phyloP scores from a whole-genome alignment of 2,329 filamentous ascomycete genomes.

The Aspergillus unguis region DNA sequence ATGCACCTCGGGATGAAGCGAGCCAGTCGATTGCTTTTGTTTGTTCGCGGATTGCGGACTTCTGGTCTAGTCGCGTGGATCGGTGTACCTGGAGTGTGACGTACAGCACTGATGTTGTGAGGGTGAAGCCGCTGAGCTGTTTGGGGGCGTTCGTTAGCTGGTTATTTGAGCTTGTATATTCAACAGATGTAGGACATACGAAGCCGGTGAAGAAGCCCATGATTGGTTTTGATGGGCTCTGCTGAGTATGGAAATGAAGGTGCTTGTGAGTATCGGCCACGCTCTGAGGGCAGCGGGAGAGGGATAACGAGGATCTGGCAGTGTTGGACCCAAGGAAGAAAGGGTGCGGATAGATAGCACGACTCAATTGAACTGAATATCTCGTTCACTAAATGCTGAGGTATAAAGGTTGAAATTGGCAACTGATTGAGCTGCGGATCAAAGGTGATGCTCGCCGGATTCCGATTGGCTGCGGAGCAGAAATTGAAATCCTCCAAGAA shows the following conservation, averaged over 20 bases:
- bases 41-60: constrained; percentile 44
- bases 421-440: constrained; percentile 16
- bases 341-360: neutral
- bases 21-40: constrained; percentile 42
- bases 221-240: neutral
- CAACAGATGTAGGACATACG: constrained; percentile 48
- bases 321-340: neutral
- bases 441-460: constrained; percentile 13
- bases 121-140: constrained; percentile 67
- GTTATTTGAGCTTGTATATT: neutral
- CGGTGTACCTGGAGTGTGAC: constrained; percentile 68
- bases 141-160: constrained; percentile 7
- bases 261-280: neutral
- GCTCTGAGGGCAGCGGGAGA: neutral
- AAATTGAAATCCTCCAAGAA: constrained; percentile 30
- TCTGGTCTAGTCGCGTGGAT: constrained; percentile 57
- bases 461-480: constrained; percentile 34
- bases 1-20: constrained; percentile 33
- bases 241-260: neutral
- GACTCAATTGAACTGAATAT: neutral
- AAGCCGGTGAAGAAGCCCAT: constrained; percentile 52
- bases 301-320: neutral
- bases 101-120: constrained; percentile 71
- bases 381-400: neutral
- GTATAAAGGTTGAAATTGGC: neutral